These are phyloP conservation scores for Tritrichomonas foetus DNA, from an alignment of 208 protist species.

Conservation along the genomic window DNA sequence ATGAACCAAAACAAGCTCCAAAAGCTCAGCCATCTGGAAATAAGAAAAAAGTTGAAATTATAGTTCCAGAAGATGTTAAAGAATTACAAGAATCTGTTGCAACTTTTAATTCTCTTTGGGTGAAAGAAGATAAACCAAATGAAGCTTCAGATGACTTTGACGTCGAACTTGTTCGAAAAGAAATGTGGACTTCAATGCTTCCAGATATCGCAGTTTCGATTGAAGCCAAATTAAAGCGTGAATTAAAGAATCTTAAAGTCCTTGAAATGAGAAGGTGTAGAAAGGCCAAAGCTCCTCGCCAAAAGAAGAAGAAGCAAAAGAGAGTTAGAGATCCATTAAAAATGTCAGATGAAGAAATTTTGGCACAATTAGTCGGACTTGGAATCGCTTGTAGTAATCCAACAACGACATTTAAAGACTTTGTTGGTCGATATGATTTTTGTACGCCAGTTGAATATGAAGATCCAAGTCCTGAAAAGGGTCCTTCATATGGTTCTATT, in stretches of 20 bases:
- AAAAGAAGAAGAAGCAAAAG: not conserved
- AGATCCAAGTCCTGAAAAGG: not conserved
- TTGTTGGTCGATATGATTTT: not conserved
- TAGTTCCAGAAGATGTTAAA: not conserved
- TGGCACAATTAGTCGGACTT: not conserved
- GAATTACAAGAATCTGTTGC: not conserved
- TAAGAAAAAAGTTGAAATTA: not conserved
- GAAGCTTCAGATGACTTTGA: not conserved
- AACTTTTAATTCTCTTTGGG: not conserved
- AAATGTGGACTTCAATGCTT: slow-evolving; percentile 18
- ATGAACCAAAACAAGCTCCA: not conserved
- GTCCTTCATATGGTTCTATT: not conserved
- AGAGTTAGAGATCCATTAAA: not conserved
- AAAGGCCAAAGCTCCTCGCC: not conserved
- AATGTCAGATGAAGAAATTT: not conserved
- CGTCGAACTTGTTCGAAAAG: not conserved
- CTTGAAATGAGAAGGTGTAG: not conserved
- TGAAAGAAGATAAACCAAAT: not conserved
- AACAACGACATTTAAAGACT: slow-evolving; percentile 4
- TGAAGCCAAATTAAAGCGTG: not conserved
- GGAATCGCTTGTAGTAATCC: not conserved
- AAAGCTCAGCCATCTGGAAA: too few species aligned
- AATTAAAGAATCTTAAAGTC: not conserved
- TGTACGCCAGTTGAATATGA: not conserved
- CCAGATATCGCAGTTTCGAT: not conserved